These are phyloP conservation scores for Oxyria digyna DNA, from an alignment of 148 eudicot species.

Conservation along the genomic window DNA sequence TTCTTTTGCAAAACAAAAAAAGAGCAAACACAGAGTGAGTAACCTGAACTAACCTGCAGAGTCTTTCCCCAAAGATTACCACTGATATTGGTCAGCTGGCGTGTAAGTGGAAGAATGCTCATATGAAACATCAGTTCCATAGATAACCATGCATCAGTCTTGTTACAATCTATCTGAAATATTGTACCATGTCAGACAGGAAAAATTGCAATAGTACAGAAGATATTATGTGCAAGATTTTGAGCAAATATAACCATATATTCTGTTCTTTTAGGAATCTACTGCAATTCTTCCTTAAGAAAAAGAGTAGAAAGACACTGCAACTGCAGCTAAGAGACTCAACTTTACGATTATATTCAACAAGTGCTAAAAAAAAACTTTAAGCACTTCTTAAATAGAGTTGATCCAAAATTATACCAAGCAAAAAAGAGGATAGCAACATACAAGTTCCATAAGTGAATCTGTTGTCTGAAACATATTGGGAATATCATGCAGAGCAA, in stretches of 20 bases:
- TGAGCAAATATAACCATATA: neutral
- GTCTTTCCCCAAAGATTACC: too few relatives aligned
- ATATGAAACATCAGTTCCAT: constrained; percentile 98
- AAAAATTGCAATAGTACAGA: neutral
- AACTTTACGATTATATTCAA: neutral
- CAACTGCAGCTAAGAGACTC: neutral
- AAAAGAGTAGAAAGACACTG: neutral
- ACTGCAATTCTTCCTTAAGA: neutral
- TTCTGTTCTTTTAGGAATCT: neutral
- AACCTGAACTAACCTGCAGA: constrained; percentile 53
- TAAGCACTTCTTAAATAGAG: neutral
- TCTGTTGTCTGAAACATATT: constrained; percentile 58
- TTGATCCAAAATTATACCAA: neutral
- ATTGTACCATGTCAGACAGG: constrained; percentile 8
- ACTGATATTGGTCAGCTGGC: constrained; percentile 84
- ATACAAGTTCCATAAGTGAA: constrained; percentile 76
- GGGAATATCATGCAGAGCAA: constrained; percentile 68
- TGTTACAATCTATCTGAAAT: constrained; percentile 75
- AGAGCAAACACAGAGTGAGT: neutral
- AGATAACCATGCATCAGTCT: constrained; percentile 96
- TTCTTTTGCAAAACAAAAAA: too few relatives aligned
- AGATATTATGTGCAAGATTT: too few relatives aligned
- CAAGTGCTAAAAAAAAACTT: too few relatives aligned
- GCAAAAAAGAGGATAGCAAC: constrained; percentile 14
- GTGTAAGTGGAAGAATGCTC: constrained; percentile 94